A percentile compares a stretch with the other conserved stretches of the same genome.
These are phyloP conservation scores for Scytalidium lignicola DNA, from an alignment of 2,329 filamentous ascomycete species.

Conservation along the genomic window DNA sequence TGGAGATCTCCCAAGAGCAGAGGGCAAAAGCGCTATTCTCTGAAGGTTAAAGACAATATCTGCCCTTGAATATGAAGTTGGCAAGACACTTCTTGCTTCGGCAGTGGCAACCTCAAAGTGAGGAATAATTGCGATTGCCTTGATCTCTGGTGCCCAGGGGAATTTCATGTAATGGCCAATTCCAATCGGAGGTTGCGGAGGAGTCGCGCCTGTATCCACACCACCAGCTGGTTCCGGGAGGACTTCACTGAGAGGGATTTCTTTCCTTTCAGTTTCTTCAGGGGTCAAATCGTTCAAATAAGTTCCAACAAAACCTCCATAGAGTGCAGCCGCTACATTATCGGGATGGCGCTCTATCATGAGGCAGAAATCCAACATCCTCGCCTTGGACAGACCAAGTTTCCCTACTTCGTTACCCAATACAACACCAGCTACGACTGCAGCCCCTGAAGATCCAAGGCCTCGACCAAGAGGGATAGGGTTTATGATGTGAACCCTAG, in stretches of 20 bases:
- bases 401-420: slow-evolving; percentile 84
- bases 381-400: slow-evolving; percentile 69
- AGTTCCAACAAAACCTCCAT: slow-evolving; percentile 93
- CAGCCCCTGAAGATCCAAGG: slow-evolving; percentile 90
- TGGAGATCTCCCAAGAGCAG: slow-evolving; percentile 82
- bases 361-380: slow-evolving; percentile 90
- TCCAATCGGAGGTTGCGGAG: slow-evolving; percentile 81
- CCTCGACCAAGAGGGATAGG: slow-evolving; percentile 90
- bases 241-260: slow-evolving; percentile 93
- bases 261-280: slow-evolving; percentile 82
- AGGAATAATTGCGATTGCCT: slow-evolving; percentile 93
- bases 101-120: slow-evolving; percentile 95
- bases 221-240: slow-evolving; percentile 86
- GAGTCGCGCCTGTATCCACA: slow-evolving; percentile 79
- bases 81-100: slow-evolving; percentile 80
- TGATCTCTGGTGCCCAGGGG: slow-evolving; percentile 89
- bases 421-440: slow-evolving; percentile 92
- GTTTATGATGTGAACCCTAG: slow-evolving; percentile 91
- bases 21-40: slow-evolving; percentile 83
- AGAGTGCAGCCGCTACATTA: slow-evolving; percentile 91
- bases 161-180: slow-evolving; percentile 98
- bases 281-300: slow-evolving; percentile 90
- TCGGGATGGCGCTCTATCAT: slow-evolving; percentile 96
- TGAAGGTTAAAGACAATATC: slow-evolving; percentile 94
- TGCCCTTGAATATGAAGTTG: slow-evolving; percentile 68